Conservation (phyloP, 768 basidiomycete species). For the Mycena haematopus region DNA sequence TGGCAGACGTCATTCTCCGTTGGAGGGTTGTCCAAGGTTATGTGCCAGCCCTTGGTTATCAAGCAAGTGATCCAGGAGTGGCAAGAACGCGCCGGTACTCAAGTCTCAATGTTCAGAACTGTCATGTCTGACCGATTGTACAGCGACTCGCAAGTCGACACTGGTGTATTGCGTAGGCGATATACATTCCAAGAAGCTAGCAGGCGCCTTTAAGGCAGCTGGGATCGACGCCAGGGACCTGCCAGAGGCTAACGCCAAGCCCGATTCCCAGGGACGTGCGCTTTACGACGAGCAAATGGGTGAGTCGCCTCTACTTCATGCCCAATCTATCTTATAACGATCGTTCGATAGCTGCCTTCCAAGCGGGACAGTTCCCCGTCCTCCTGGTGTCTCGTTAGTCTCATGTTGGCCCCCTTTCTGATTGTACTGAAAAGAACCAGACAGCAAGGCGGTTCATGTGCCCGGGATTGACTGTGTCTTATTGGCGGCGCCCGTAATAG, state of each 20-base stretch:
- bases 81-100: conserved; percentile 11
- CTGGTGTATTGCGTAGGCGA: conserved; percentile 15
- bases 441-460: not conserved
- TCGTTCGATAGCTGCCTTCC: conserved; percentile 4
- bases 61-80: conserved; percentile 1
- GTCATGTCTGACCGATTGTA: not conserved
- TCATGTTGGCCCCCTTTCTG: not conserved
- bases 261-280: not conserved
- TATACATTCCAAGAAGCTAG: not conserved
- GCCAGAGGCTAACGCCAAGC: not conserved
- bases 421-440: not conserved
- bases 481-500: not conserved
- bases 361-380: conserved; percentile 10
- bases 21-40: not conserved
- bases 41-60: not conserved
- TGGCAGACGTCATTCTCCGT: not conserved
- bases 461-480: conserved; percentile 11
- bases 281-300: not conserved
- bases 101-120: not conserved
- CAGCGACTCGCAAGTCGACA: conserved; percentile 14
- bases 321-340: not conserved
- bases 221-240: conserved; percentile 8
- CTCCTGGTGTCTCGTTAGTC: conserved; percentile 5
- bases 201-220: not conserved
- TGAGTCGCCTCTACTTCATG: not conserved